Conservation (phyloP, 163 green algal genomes). For the Chlamydomonas reinhardtii region DNA sequence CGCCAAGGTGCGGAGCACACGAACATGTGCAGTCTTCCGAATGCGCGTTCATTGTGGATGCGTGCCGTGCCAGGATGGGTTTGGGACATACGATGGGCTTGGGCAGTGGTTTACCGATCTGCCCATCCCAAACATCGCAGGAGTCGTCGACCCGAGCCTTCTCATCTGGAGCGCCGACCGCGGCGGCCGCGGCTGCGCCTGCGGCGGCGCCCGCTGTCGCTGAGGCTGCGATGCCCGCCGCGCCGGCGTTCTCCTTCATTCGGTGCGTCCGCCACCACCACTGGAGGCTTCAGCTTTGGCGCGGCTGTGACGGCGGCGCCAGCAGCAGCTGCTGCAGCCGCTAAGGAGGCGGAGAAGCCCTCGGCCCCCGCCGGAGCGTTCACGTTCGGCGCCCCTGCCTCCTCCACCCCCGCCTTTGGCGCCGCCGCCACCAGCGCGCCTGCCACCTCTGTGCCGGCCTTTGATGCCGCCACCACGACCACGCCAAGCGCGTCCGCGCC, state of each 20-base stretch:
- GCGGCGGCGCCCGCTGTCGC: neutral
- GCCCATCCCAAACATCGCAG: too few species aligned
- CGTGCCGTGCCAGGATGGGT: too few species aligned
- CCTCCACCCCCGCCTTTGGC: neutral
- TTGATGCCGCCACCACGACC: neutral
- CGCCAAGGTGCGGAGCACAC: neutral
- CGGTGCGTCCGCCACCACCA: neutral
- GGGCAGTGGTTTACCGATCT: too few species aligned
- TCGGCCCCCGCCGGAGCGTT: neutral
- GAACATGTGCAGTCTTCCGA: too few species aligned
- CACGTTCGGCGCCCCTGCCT: neutral
- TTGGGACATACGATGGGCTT: too few species aligned
- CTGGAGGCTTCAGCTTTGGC: neutral
- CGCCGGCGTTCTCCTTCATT: neutral
- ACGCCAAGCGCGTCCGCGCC: neutral
- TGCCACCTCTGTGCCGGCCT: neutral
- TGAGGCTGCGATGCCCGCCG: neutral
- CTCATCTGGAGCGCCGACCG: conserved; percentile 14
- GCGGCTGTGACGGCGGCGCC: neutral
- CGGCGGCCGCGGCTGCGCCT: too few species aligned
- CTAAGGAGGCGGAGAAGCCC: neutral
- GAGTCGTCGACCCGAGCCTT: neutral
- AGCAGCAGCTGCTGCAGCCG: neutral
- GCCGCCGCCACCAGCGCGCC: neutral
- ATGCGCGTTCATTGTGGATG: too few species aligned